Evolutionary conservation across 306 rosid species (phyloP).

Genomic region (Trifolium subterraneum): DNA sequence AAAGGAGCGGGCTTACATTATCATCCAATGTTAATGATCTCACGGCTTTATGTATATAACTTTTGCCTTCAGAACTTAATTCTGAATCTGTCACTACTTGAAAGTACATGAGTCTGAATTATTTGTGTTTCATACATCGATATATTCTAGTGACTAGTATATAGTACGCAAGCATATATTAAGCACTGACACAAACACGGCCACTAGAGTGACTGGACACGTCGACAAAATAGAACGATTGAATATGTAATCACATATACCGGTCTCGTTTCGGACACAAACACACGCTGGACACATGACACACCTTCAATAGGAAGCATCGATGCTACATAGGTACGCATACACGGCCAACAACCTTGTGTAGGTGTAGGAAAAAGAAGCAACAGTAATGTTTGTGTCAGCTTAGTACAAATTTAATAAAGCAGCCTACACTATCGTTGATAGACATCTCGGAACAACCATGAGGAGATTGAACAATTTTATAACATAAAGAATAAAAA

Average conservation of each 20-base stretch:
- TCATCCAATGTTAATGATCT: no score
- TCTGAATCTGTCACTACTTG: no score
- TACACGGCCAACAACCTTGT: neutral
- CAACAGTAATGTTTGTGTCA: neutral
- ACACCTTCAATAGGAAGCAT: neutral
- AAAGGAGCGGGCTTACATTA: no score
- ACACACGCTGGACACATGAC: no score
- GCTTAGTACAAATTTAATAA: neutral
- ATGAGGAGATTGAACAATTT: neutral
- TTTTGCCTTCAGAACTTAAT: no score
- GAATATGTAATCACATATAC: neutral
- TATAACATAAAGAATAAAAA: no score
- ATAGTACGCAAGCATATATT: no score
- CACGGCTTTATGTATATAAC: no score
- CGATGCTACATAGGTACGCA: neutral
- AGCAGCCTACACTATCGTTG: neutral
- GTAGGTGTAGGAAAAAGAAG: neutral
- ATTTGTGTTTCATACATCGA: no score
- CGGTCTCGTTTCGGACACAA: neutral
- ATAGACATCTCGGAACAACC: neutral
- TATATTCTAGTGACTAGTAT: no score
- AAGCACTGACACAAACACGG: neutral
- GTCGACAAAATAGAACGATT: neutral
- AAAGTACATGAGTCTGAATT: no score
- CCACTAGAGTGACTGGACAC: neutral